These are phyloP conservation scores for Syzygium oleosum DNA, from an alignment of 345 rosid genomes.

Conservation along the genomic window DNA sequence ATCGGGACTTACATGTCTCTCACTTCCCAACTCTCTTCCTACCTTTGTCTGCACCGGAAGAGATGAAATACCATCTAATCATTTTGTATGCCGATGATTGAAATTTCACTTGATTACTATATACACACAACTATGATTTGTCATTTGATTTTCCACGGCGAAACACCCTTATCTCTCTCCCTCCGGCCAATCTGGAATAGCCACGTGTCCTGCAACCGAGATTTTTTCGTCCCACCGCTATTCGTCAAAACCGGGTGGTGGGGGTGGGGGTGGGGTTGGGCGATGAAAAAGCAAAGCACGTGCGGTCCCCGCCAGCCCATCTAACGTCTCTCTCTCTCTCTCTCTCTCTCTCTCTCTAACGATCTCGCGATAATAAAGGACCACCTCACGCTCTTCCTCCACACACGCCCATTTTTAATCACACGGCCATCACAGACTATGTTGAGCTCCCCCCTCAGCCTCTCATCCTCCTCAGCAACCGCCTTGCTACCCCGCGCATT, in stretches of 20 bases:
- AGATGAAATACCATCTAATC: too few relatives aligned
- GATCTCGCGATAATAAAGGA: not conserved
- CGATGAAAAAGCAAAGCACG: not conserved
- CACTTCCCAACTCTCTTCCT: too few relatives aligned
- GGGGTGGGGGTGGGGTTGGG: not conserved
- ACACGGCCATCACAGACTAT: not conserved
- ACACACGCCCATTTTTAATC: constrained; percentile 8
- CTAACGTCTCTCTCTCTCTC: not conserved
- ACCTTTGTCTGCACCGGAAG: too few relatives aligned
- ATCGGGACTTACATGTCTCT: too few relatives aligned
- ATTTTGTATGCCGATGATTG: too few relatives aligned
- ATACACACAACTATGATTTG: too few relatives aligned
- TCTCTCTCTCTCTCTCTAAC: not conserved
- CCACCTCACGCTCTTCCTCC: not conserved
- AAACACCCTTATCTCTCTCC: too few relatives aligned
- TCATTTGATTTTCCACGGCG: too few relatives aligned
- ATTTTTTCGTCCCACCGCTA: too few relatives aligned
- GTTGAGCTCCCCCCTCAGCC: constrained; percentile 1
- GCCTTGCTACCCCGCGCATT: constrained; percentile 17
- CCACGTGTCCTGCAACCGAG: too few relatives aligned
- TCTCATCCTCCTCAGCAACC: constrained; percentile 14
- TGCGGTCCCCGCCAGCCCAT: not conserved
- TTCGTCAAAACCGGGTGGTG: not conserved
- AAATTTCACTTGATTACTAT: too few relatives aligned
- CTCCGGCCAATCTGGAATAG: too few relatives aligned